A percentile compares a stretch with the other conserved stretches of the same genome.
phyloP scores from a whole-genome alignment of 164 flowering plant species.

The Chimonanthus salicifolius region DNA sequence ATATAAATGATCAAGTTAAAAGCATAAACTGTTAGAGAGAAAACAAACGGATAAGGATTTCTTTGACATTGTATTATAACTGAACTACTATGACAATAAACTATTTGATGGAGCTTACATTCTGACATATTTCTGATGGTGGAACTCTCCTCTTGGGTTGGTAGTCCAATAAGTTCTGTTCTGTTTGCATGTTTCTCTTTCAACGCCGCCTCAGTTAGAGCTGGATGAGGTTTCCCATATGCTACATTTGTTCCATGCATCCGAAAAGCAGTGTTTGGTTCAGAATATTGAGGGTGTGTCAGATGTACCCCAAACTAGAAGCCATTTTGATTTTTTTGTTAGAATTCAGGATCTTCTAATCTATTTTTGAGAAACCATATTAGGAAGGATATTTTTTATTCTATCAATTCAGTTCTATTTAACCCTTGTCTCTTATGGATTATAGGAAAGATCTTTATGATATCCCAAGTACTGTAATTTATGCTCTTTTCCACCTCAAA shows the following conservation, averaged over 20 bases:
- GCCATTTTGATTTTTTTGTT: neutral
- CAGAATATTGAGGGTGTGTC: neutral
- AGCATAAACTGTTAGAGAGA: neutral
- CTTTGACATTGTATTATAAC: no score
- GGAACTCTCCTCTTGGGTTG: conserved; percentile 8
- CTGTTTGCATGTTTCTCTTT: conserved; percentile 12
- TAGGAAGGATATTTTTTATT: neutral
- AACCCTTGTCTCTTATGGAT: neutral
- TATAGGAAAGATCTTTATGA: neutral
- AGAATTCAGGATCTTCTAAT: neutral
- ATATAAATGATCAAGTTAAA: neutral
- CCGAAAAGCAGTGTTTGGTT: neutral
- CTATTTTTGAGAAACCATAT: neutral
- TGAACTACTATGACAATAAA: neutral
- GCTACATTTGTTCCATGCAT: conserved; percentile 22
- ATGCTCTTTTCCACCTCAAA: neutral
- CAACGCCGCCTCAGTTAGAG: conserved; percentile 23
- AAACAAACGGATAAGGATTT: no score
- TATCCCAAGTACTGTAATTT: neutral
- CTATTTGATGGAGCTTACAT: neutral
- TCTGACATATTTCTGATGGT: neutral
- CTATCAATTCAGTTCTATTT: neutral
- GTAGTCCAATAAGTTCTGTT: conserved; percentile 9
- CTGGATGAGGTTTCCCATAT: conserved; percentile 21
- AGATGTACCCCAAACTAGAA: neutral